Conservation (phyloP, 169 alveolate genomes). For the Perkinsus olseni region DNA sequence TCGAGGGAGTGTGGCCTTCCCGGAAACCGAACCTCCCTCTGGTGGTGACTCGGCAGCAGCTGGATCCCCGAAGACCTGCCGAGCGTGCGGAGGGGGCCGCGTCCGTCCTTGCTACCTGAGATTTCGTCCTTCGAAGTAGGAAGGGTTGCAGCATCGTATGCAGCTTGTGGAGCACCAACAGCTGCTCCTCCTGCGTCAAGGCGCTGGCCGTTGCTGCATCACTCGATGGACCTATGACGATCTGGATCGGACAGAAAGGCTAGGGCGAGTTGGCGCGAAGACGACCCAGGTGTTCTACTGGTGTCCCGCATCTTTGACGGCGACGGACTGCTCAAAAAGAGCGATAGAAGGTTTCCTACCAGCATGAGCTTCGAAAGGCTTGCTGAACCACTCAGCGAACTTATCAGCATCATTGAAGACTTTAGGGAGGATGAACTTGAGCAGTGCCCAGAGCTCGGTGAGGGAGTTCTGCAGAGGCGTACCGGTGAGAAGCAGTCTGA, state of each 20-base stretch:
- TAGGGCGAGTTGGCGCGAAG: too few species aligned
- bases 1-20: slow-evolving; percentile 65
- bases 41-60: slow-evolving; percentile 33
- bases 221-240: slow-evolving; percentile 10
- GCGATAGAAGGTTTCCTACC: too few species aligned
- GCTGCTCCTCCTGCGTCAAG: slow-evolving; percentile 52
- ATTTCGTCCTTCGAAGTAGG: slow-evolving; percentile 92
- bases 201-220: slow-evolving; percentile 7
- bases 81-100: neutral
- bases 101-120: neutral
- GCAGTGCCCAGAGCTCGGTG: slow-evolving; percentile 96
- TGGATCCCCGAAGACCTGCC: slow-evolving; percentile 41
- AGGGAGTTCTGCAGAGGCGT: slow-evolving; percentile 97
- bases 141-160: slow-evolving; percentile 94
- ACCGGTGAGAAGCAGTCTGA: slow-evolving; percentile 92
- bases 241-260: too few species aligned
- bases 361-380: slow-evolving; percentile 23
- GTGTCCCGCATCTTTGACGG: slow-evolving; percentile 35
- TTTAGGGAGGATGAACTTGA: slow-evolving; percentile 94
- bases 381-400: slow-evolving; percentile 88
- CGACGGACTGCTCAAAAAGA: slow-evolving; percentile 31
- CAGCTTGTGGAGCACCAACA: slow-evolving; percentile 68
- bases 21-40: too few species aligned
- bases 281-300: too few species aligned
- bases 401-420: slow-evolving; percentile 89